Evolutionary conservation across 2,329 filamentous ascomycete species (phyloP).

Genomic region (Colletotrichum chlorophyti): DNA sequence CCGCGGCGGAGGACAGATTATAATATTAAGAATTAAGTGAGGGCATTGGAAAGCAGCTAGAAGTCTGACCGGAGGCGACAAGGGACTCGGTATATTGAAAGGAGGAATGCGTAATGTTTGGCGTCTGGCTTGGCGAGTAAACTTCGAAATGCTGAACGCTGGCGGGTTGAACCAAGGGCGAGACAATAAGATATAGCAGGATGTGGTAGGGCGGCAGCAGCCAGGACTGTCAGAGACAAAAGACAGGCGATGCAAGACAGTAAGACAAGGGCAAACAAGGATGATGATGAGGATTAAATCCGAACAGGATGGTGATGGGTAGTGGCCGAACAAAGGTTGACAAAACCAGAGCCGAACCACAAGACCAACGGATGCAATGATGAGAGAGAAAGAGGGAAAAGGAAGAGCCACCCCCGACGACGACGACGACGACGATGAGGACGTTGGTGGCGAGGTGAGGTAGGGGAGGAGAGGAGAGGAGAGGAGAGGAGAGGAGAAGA

Average conservation of each 20-base stretch:
- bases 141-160: conserved; percentile 23
- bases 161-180: conserved; percentile 25
- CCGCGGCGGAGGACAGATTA: conserved; percentile 28
- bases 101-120: conserved; percentile 23
- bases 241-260: conserved; percentile 27
- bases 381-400: background rate
- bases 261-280: conserved; percentile 22
- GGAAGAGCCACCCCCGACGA: background rate
- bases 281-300: background rate
- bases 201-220: conserved; percentile 8
- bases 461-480: too few relatives aligned
- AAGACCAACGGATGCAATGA: background rate
- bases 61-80: background rate
- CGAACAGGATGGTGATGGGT: too few relatives aligned
- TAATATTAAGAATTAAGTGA: conserved; percentile 28
- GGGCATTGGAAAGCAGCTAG: conserved; percentile 14
- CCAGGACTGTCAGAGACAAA: conserved; percentile 22
- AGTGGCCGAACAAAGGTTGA: background rate
- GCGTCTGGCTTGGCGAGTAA: conserved; percentile 7
- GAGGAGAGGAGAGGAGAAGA: conserved; percentile 14
- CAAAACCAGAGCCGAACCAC: background rate
- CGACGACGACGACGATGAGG: conserved; percentile 1
- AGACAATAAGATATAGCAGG: conserved; percentile 20
- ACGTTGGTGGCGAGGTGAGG: conserved; percentile 5
- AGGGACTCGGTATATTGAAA: conserved; percentile 8